Evolutionary conservation across 192 early-diverging fungal species (phyloP).

Genomic region (Physocladia obscura): DNA sequence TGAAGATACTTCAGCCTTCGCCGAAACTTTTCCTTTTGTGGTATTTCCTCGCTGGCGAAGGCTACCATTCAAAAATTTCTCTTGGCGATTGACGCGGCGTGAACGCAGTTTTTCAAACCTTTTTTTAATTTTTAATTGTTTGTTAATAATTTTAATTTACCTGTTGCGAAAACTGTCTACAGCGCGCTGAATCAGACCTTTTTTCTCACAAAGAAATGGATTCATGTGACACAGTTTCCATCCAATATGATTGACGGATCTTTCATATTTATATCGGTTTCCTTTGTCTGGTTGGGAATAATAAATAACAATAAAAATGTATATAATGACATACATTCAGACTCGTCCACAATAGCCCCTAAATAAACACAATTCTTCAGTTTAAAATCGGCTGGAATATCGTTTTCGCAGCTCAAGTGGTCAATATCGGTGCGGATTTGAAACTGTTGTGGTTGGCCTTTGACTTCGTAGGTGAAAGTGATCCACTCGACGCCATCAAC

Average conservation of each 20-base stretch:
- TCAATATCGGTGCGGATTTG: conserved; percentile 76
- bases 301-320: background rate
- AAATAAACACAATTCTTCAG: conserved; percentile 81
- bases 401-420: conserved; percentile 34
- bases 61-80: conserved; percentile 63
- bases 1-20: too few species aligned
- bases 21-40: too few species aligned
- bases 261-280: conserved; percentile 83
- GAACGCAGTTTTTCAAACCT: conserved; percentile 69
- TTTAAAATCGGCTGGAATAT: conserved; percentile 63
- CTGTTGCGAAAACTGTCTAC: conserved; percentile 66
- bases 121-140: too few species aligned
- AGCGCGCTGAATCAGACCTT: conserved; percentile 80
- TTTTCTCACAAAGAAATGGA: conserved; percentile 59
- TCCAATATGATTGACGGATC: conserved; percentile 78
- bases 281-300: conserved; percentile 60
- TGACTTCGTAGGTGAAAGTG: conserved; percentile 67
- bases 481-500: conserved; percentile 66
- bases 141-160: too few species aligned
- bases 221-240: conserved; percentile 85
- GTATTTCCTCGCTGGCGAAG: too few species aligned
- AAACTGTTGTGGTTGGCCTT: conserved; percentile 62
- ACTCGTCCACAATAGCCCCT: conserved; percentile 64
- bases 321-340: conserved; percentile 1
- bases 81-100: conserved; percentile 70